Conservation (phyloP, 768 basidiomycete genomes). For the Royoungia palumana region DNA sequence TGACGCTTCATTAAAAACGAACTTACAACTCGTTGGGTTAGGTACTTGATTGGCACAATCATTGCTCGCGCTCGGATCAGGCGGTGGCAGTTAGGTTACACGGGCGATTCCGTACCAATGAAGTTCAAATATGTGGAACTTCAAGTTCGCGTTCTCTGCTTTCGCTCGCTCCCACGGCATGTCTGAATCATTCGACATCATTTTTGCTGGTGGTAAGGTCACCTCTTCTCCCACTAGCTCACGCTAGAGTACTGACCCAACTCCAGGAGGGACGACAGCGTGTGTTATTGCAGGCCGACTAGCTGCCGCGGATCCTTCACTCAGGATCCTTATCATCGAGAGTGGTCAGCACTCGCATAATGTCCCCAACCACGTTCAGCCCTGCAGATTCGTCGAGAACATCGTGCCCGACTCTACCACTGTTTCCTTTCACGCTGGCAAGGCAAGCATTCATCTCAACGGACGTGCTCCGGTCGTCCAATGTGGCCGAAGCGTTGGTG, state of each 20-base stretch:
- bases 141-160: too few species aligned
- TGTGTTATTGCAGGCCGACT: slow-evolving; percentile 29
- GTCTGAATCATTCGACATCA: slow-evolving; percentile 2
- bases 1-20: too few species aligned
- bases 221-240: neutral
- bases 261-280: slow-evolving; percentile 24
- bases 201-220: slow-evolving; percentile 8
- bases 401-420: slow-evolving; percentile 17
- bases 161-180: too few species aligned
- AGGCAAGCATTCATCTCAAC: slow-evolving; percentile 11
- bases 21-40: too few species aligned
- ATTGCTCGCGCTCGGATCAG: too few species aligned
- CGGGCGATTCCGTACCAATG: too few species aligned
- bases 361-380: slow-evolving; percentile 18
- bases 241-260: neutral
- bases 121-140: too few species aligned
- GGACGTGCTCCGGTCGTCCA: slow-evolving; percentile 13
- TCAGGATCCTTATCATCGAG: slow-evolving; percentile 29
- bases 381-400: slow-evolving; percentile 17
- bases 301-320: slow-evolving; percentile 20
- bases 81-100: too few species aligned
- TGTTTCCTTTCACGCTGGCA: slow-evolving; percentile 6
- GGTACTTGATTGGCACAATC: too few species aligned
- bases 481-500: slow-evolving; percentile 25
- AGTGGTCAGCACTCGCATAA: slow-evolving; percentile 21